Percentiles rank a stretch among this genome's conserved stretches.
These are phyloP conservation scores for Tricholoma sp. DNA, from an alignment of 768 basidiomycete genomes.

Conservation along the genomic window DNA sequence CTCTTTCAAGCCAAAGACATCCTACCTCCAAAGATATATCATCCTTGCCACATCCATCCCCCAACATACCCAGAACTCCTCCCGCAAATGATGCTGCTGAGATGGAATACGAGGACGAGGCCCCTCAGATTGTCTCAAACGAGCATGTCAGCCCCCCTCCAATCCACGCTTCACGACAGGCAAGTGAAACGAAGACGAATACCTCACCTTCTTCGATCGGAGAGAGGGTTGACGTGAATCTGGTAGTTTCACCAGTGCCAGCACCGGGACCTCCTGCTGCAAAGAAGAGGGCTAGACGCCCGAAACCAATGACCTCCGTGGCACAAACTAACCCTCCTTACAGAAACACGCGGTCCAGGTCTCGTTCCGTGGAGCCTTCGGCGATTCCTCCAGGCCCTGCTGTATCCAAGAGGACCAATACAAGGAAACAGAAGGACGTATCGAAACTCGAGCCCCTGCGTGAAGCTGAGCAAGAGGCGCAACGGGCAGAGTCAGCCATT, in stretches of 20 bases:
- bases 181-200: not conserved
- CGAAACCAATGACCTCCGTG: too few relatives aligned
- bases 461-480: slow-evolving; percentile 5
- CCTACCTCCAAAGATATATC: not conserved
- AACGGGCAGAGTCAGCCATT: not conserved
- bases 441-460: not conserved
- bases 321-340: slow-evolving; percentile 20
- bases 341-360: slow-evolving; percentile 29
- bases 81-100: not conserved
- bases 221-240: not conserved
- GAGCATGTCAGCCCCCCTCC: not conserved
- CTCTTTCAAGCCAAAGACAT: not conserved
- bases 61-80: not conserved
- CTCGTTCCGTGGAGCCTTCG: slow-evolving; percentile 27
- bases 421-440: not conserved
- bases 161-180: not conserved
- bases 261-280: not conserved
- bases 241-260: not conserved
- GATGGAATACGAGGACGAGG: not conserved
- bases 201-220: not conserved
- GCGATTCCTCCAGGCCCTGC: not conserved
- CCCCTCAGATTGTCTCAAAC: not conserved
- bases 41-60: not conserved
- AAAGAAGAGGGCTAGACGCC: not conserved
- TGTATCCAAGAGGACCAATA: not conserved